Conservation (phyloP, 805 yeast species). For the Yamadazyma sp. region DNA sequence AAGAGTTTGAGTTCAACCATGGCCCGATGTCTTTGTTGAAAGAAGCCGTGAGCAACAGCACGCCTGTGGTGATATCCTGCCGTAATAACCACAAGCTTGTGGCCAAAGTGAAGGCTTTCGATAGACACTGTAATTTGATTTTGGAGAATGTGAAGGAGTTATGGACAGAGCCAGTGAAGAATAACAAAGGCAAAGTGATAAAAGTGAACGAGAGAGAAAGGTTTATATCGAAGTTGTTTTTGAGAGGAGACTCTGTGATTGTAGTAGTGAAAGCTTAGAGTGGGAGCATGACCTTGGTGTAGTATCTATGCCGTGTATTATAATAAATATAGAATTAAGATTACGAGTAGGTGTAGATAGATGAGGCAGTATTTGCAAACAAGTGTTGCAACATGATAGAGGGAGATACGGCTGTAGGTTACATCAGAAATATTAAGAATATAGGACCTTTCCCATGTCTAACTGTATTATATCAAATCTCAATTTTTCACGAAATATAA, state of each 20-base stretch:
- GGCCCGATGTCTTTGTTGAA: slow-evolving; percentile 93
- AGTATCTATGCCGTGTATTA: too few species aligned
- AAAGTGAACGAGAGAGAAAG: slow-evolving; percentile 64
- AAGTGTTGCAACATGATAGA: too few species aligned
- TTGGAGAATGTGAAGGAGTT: slow-evolving; percentile 89
- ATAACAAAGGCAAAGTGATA: slow-evolving; percentile 68
- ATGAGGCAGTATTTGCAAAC: too few species aligned
- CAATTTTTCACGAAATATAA: not conserved
- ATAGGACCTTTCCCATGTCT: too few species aligned
- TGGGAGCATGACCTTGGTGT: too few species aligned
- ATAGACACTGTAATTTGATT: slow-evolving; percentile 92
- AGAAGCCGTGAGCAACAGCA: slow-evolving; percentile 69
- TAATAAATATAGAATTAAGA: too few species aligned
- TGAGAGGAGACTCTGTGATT: slow-evolving; percentile 94
- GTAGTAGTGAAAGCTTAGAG: slow-evolving; percentile 59
- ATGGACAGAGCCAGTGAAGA: slow-evolving; percentile 66
- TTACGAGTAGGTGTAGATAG: too few species aligned
- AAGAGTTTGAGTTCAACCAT: slow-evolving; percentile 81
- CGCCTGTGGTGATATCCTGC: slow-evolving; percentile 82
- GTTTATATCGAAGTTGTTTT: slow-evolving; percentile 83
- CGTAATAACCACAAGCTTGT: slow-evolving; percentile 91
- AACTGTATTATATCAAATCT: too few species aligned
- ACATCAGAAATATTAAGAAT: too few species aligned
- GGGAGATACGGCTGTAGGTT: too few species aligned
- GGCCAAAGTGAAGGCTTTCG: slow-evolving; percentile 91